Base-by-base conservation (phyloP, 2,329 filamentous ascomycete species). In the Talaromyces pinophilus region DNA sequence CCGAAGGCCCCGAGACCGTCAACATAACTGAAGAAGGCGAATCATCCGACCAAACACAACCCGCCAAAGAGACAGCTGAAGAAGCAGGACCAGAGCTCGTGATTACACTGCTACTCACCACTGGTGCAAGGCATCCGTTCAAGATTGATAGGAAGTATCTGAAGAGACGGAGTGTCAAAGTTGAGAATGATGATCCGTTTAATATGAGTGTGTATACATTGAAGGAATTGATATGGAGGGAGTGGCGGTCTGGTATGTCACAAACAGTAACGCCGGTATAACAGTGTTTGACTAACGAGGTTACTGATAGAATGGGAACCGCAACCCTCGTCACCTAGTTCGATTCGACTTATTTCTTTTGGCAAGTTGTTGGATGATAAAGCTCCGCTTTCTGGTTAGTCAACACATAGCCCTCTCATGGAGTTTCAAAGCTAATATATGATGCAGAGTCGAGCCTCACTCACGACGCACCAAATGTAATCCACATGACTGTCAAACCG, bases 401-500 rank as follows among this genome's bases (percentile, higher is more conserved):
- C 62, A 35, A 66, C 15, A 22, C n/a, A 38, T 30, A n/a, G 30
- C 19, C 17, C 22, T 46, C 22, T 30, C 11, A 17, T 54, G 10
- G 5, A 17, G 3, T 15, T 13, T 35, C n/a, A 22, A 28, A 28
- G 19, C 57, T 30, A 33, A 46, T 33, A 48, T 15, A 55, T 22
- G 67, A 19, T 73, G 11, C 35, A 96, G 92, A 93, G 70, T 93
- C 92, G 74, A 90, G 88, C 68, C 92, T 96, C 74, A 91, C 87
- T 73, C 83, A 84, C 35, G 89, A 92, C 69, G 82, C 85, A 11
- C 87, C 91, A 7, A 96, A 96, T 71, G 91, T 96, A 33, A 88
- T 97, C n/a, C 93, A 97, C 78, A 96, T 97, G 92, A 94, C 91
- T 5, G 88, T 97, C 72, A 91, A 92, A 72, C 93, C 93, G 2